Conservation (phyloP, 148 eudicot genomes). For the Heliamphora exappendiculata region DNA sequence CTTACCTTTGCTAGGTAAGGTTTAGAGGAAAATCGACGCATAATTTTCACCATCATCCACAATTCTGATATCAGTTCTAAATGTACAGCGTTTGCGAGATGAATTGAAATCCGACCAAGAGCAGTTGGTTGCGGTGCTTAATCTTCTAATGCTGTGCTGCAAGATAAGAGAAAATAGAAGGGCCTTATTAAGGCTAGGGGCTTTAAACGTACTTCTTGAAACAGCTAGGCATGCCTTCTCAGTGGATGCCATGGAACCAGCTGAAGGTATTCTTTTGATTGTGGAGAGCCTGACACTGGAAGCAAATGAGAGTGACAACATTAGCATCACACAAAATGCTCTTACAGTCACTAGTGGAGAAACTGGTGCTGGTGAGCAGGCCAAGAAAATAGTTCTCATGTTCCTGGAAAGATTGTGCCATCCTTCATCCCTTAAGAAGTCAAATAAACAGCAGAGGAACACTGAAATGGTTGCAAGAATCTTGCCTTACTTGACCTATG, state of each 20-base stretch:
- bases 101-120: conserved; percentile 94
- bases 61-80: conserved; percentile 5
- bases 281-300: conserved; percentile 94
- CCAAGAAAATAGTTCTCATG: conserved; percentile 95
- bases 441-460: conserved; percentile 95
- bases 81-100: conserved; percentile 65
- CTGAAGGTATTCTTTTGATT: conserved; percentile 95
- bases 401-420: conserved; percentile 88
- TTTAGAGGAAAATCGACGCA: not conserved
- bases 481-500: conserved; percentile 93
- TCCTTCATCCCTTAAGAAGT: conserved; percentile 77
- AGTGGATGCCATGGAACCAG: conserved; percentile 98
- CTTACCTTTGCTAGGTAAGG: not conserved
- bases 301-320: conserved; percentile 90
- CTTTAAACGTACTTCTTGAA: conserved; percentile 83
- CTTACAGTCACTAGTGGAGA: conserved; percentile 67
- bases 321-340: conserved; percentile 62
- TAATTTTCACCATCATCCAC: not conserved
- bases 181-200: conserved; percentile 75
- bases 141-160: conserved; percentile 91
- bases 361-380: conserved; percentile 83
- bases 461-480: conserved; percentile 99
- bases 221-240: conserved; percentile 97
- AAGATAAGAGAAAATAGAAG: conserved; percentile 90
- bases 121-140: conserved; percentile 80